Percentiles rank a stretch among this genome's conserved stretches.
These are phyloP conservation scores for Cystobasidium pallidum DNA, from an alignment of 1,284 basidiomycete genomes.

Conservation along the genomic window DNA sequence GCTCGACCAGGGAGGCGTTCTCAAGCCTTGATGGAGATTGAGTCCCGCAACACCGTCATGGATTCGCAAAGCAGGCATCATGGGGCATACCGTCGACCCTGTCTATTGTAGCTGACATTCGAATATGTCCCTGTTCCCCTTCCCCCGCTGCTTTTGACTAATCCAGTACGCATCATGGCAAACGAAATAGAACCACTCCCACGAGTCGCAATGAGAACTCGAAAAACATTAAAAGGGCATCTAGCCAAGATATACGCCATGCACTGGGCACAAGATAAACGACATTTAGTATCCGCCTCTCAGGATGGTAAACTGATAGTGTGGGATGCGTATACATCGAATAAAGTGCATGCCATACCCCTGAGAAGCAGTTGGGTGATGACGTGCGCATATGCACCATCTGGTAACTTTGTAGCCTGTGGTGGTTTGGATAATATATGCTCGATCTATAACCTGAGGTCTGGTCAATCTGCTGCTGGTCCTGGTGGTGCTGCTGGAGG, in stretches of 20 bases:
- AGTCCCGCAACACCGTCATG: too few species aligned
- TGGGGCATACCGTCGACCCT: too few species aligned
- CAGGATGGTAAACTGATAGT: conserved; percentile 99
- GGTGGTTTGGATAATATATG: conserved; percentile 99
- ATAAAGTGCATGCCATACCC: conserved; percentile 99
- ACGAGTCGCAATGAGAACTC: conserved; percentile 91
- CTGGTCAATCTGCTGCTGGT: conserved; percentile 57
- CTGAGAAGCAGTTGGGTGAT: conserved; percentile 98
- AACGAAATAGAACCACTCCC: conserved; percentile 93
- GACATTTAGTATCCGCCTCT: conserved; percentile 96
- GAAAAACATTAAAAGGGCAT: conserved; percentile 92
- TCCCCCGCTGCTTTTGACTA: not conserved
- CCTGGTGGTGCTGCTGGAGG: not conserved
- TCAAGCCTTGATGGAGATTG: too few species aligned
- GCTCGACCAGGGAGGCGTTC: too few species aligned
- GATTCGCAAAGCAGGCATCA: too few species aligned
- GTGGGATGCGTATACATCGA: conserved; percentile 99
- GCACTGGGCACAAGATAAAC: conserved; percentile 96
- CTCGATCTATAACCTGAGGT: conserved; percentile 91
- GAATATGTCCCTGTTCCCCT: not conserved
- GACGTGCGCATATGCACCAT: conserved; percentile 98
- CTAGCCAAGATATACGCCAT: conserved; percentile 99
- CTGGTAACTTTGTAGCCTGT: conserved; percentile 94
- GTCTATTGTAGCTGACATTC: too few species aligned
- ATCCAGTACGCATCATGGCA: conserved; percentile 91